Evolutionary conservation across 2,329 filamentous ascomycete genomes (phyloP), one percentile per base, ranked within the genome.

Genomic region (Colletotrichum australisinense): DNA sequence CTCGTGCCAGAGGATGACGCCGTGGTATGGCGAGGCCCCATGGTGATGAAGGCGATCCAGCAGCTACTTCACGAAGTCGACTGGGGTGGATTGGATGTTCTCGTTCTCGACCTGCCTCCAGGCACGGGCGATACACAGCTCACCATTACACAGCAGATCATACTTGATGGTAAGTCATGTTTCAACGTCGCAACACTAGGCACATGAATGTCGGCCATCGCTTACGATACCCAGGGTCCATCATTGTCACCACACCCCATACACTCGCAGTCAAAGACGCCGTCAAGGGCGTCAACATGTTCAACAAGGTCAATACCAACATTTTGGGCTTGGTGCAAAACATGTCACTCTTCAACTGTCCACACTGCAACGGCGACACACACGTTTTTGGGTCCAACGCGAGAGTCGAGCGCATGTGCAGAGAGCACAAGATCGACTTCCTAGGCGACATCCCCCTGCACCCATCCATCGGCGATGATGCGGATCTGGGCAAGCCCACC

Each of bases 31-130:
- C 91, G 97, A 64, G 97, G 97, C 0, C 89, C 98, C 2, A 98
- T 99, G 95, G 94, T 98, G 16, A 97, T 97, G 88, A 99, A 98
- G 80, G 97, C 97, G 0, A 88, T 99, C 76, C 95, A 98, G 77
- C 97, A 99, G 80, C 91, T 99, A 5, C 89, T 99, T 8, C 96
- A 98, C 81, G 95, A 98, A 77, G 97, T 99, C 0, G 93, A 97
- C 66, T 99, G 97, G 97, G 94, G 93, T 16, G 92, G 92, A 14
- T 86, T 99, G 3, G 97, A 99, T 80, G 85, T 98, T 2, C 87
- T 99, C 1, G 93, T 99, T 4, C 86, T 99, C 2, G 97, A 99
- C 81, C 84, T 99, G 62, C 97, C 97, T 0, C 97, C 97, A 0
- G 97, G 97, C 3, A 99, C 97, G 0, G 97, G 97, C 28, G 97